Evolutionary conservation across 2,329 filamentous ascomycete genomes (phyloP).

Genomic region (Alternaria arborescens): DNA sequence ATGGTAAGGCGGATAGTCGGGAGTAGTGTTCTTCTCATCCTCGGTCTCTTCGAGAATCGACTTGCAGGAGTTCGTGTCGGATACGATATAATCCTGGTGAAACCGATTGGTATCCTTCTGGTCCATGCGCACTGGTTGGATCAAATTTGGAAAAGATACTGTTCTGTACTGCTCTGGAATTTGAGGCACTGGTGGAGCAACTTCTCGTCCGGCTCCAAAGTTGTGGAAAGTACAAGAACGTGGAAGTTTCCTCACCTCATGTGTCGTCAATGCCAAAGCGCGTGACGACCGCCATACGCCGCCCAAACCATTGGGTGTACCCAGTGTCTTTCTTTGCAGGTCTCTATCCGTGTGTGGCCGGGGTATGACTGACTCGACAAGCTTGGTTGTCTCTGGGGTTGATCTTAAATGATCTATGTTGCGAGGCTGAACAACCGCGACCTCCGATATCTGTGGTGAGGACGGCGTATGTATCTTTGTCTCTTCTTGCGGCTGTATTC

Average conservation of each 20-base stretch:
- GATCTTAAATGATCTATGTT: conserved; percentile 28
- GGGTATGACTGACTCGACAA: conserved; percentile 17
- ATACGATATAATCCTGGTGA: not conserved
- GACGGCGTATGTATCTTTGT: not conserved
- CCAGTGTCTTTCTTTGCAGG: conserved; percentile 28
- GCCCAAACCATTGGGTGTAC: conserved; percentile 30
- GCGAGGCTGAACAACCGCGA: conserved; percentile 21
- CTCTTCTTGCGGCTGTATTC: conserved; percentile 18
- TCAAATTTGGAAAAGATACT: conserved; percentile 25
- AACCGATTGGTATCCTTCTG: not conserved
- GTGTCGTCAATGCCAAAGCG: conserved; percentile 27
- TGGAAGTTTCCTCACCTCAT: conserved; percentile 47
- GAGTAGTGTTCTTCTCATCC: not conserved
- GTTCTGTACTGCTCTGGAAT: conserved; percentile 34
- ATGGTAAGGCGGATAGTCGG: not conserved
- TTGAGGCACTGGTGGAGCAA: conserved; percentile 34
- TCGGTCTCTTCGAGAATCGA: conserved; percentile 15
- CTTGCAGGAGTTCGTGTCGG: conserved; percentile 10
- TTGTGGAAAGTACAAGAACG: conserved; percentile 41
- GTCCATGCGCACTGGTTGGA: conserved; percentile 3
- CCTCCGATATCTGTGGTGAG: not conserved
- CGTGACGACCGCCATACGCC: conserved; percentile 34
- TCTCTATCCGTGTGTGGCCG: conserved; percentile 27
- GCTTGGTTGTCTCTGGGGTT: not conserved
- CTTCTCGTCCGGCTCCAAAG: conserved; percentile 25